Conservation (phyloP, 768 basidiomycete species). For the Suillus weaverae region DNA sequence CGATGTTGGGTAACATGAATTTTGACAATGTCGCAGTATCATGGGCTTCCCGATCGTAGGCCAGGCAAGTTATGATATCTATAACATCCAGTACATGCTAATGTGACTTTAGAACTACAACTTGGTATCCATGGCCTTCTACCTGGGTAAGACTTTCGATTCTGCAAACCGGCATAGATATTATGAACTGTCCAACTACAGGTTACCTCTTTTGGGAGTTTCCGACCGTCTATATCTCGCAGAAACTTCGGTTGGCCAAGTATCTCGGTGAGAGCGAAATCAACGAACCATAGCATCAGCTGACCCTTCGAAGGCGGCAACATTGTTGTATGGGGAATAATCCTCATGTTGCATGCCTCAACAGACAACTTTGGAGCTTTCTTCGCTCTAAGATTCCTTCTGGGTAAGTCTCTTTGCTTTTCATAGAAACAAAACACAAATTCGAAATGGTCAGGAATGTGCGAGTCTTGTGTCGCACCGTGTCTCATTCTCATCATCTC, state of each 20-base stretch:
- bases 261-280: constrained; percentile 47
- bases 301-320: constrained; percentile 42
- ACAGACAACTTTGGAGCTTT: constrained; percentile 59
- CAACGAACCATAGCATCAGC: not conserved
- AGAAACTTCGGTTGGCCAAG: constrained; percentile 59
- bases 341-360: constrained; percentile 61
- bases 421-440: not conserved
- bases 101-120: constrained; percentile 51
- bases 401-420: constrained; percentile 39
- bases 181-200: constrained; percentile 15
- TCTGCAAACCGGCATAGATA: not conserved
- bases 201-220: constrained; percentile 64
- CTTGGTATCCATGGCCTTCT: constrained; percentile 63
- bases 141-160: constrained; percentile 42
- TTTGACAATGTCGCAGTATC: constrained; percentile 39
- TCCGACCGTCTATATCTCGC: constrained; percentile 64
- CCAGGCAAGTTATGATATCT: constrained; percentile 38
- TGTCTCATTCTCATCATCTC: constrained; percentile 61
- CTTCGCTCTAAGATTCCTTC: constrained; percentile 59
- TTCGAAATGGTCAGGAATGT: constrained; percentile 49
- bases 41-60: constrained; percentile 68
- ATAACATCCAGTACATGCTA: not conserved
- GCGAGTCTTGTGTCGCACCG: constrained; percentile 65
- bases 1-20: constrained; percentile 1
- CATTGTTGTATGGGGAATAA: constrained; percentile 57